These are phyloP conservation scores for Ophiosphaerella korrae DNA, from an alignment of 2,329 filamentous ascomycete species.

Conservation along the genomic window DNA sequence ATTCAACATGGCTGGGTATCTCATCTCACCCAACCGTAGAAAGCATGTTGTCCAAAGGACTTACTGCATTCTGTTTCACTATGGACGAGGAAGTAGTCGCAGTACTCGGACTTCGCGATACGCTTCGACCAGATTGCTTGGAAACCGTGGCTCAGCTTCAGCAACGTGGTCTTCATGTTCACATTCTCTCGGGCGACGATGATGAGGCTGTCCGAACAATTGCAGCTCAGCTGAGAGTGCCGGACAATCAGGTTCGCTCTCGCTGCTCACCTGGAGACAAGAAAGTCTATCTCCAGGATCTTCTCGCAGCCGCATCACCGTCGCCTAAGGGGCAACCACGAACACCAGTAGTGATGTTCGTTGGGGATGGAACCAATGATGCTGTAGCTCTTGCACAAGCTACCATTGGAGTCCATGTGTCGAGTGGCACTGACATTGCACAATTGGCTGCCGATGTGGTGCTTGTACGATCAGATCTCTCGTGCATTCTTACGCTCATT, in stretches of 20 bases:
- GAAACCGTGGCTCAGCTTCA: conserved; percentile 58
- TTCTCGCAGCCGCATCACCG: conserved; percentile 17
- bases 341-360: conserved; percentile 63
- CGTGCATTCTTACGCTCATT: conserved; percentile 63
- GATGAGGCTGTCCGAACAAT: conserved; percentile 53
- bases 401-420: conserved; percentile 72
- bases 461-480: conserved; percentile 62
- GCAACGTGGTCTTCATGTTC: conserved; percentile 53
- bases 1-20: conserved; percentile 53
- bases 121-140: conserved; percentile 57
- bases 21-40: conserved; percentile 53
- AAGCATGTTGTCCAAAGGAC: conserved; percentile 20
- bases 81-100: conserved; percentile 51
- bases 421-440: conserved; percentile 64
- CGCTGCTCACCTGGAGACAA: conserved; percentile 61
- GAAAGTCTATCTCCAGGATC: conserved; percentile 54
- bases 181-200: conserved; percentile 65
- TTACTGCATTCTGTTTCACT: conserved; percentile 59
- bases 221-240: conserved; percentile 47
- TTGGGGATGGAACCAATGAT: conserved; percentile 83
- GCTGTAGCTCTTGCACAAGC: conserved; percentile 73
- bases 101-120: conserved; percentile 57
- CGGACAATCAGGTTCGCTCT: conserved; percentile 48
- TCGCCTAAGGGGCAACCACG: neutral
- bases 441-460: conserved; percentile 71